Base-by-base conservation (phyloP, 345 rosid species). In the Pistacia vera region DNA sequence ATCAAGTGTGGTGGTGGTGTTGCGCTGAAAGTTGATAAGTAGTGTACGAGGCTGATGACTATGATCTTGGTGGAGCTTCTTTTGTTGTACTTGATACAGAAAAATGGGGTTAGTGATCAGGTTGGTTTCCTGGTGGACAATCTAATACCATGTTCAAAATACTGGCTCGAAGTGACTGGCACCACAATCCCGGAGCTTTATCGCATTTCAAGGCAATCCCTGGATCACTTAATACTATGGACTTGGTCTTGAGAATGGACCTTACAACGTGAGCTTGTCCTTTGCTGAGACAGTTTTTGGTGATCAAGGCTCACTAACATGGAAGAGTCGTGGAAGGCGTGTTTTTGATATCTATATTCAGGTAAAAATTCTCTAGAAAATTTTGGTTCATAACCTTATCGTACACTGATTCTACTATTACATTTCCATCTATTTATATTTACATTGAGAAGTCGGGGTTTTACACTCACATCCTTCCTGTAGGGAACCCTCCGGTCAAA, bases 71-170 rank as follows among this genome's bases (percentile, higher is more conserved):
- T 30, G 75, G 86, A 70, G 83, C 90, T 79, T 82, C 90, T 35
- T 70, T 52, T 72, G 56, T 28, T 51, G 86, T 90, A 58, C 74
- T 86, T 59, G 73, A 14, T 65, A 66, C 75, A 2, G 66, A 81
- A 41, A 87, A 84, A 81, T 90, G 94, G 94, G 94, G 81, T 85
- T 68, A 87, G 92, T 81, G 84, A 77, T 71, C 78, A 30, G 94
- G 92, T n/a, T 71, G 74, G 8, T 41, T 5, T 41, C 0, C 46
- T 41, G 46, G 5, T 72, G 78, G 56, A 89, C 84, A n/a, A 80
- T 83, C 7, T 55, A 83, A 71, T 71, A 84, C 48, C 84, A 83
- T 69, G 30, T 44, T 57, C 79, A 38, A 61, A 61, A 30, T 72
- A 72, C 82, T 14, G n/a, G 33, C 12, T 33, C 70, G 79, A 63